Base-by-base conservation (phyloP, 2,329 filamentous ascomycete genomes). In the Aspergillus texensis region DNA sequence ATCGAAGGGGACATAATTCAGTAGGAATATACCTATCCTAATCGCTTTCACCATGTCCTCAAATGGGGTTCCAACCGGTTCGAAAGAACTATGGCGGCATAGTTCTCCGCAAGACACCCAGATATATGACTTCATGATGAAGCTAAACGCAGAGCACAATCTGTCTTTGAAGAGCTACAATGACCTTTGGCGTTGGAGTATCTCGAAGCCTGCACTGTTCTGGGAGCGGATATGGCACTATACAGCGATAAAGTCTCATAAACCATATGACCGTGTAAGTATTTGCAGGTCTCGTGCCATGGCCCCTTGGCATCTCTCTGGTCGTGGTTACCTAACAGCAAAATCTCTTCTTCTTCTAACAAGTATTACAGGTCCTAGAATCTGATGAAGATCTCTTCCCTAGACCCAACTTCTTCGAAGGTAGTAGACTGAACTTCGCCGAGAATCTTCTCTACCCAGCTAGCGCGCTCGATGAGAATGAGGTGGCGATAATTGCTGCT, bases 401-500 rank as follows among this genome's bases (percentile, higher is more conserved):
- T 28, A 89, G 93, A 28, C 94, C 94, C 9, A 82, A 89, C 64
- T 98, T 97, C 83, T 98, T 97, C 77, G 78, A 88, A 62, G 90
- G 89, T 11, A 86, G 91, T 16, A 88, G 83, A 62, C 83, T 98
- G 68, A 99, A 98, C 78, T 98, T 97, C 75, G 94, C 94, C 30
- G 92, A 98, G 80, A 99, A 99, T 76, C 83, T 98, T 60, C 87
- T 99, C 4, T 97, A 90, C 76, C 94, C 94, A 4, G 77, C 82
- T 2, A 83, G 83, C 57, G 81, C 85, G 43, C 79, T 78, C 26
- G 71, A 90, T 66, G 85, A 89, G 57, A 78, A 87, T 53, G 83
- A 85, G 5, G 79, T 86, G 8, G 94, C 94, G 21, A 84, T 96
- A 53, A 91, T 97, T 71, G 91, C 91, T 30, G 89, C 88, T 4